Evolutionary conservation across 2,329 filamentous ascomycete genomes (phyloP).

Genomic region (Gyromitra esculenta): DNA sequence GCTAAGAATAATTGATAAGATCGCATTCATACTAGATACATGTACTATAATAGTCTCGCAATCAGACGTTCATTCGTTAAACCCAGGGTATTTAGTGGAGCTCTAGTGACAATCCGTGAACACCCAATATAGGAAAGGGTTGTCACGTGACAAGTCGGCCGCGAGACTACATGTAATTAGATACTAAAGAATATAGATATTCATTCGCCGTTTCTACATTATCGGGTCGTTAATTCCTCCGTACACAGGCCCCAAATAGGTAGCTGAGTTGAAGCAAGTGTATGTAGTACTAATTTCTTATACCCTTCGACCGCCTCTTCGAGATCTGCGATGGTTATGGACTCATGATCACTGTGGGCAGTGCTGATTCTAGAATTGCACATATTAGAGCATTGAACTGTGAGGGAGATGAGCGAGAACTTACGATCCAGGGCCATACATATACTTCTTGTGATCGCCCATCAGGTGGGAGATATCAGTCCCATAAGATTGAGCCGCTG

Average conservation of each 20-base stretch:
- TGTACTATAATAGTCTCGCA: too few relatives aligned
- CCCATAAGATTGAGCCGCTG: slow-evolving; percentile 86
- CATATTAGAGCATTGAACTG: neutral
- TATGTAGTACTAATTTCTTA: slow-evolving; percentile 69
- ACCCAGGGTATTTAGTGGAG: too few relatives aligned
- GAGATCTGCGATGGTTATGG: slow-evolving; percentile 76
- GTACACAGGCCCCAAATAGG: neutral
- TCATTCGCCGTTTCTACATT: neutral
- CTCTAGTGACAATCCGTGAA: too few relatives aligned
- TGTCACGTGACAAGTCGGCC: too few relatives aligned
- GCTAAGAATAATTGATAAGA: too few relatives aligned
- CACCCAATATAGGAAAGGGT: too few relatives aligned
- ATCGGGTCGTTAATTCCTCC: neutral
- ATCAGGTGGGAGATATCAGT: slow-evolving; percentile 85
- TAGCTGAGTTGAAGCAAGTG: slow-evolving; percentile 13
- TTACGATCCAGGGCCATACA: slow-evolving; percentile 71
- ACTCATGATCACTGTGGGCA: slow-evolving; percentile 85
- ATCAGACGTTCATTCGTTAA: too few relatives aligned
- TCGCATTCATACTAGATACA: neutral
- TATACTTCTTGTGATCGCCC: slow-evolving; percentile 72
- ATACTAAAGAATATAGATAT: neutral
- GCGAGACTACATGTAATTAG: too few relatives aligned
- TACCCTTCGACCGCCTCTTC: slow-evolving; percentile 82
- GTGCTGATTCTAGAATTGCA: slow-evolving; percentile 73
- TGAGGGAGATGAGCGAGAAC: slow-evolving; percentile 63